These are phyloP conservation scores for Boletus subcaerulescens DNA, from an alignment of 768 basidiomycete species.

Conservation along the genomic window DNA sequence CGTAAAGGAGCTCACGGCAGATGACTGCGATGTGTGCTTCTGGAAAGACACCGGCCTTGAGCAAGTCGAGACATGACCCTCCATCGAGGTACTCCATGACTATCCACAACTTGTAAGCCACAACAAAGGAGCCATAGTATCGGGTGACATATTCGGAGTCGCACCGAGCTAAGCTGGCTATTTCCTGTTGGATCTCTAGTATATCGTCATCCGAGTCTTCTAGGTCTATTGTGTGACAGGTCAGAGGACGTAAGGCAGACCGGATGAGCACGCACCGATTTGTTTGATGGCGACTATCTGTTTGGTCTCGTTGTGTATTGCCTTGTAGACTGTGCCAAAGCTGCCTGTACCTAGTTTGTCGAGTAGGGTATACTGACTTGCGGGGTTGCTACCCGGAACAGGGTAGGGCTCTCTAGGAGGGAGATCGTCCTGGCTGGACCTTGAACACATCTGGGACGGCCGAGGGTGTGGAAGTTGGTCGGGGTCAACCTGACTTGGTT, in stretches of 20 bases:
- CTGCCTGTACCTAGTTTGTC: slow-evolving; percentile 98
- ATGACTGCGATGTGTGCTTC: slow-evolving; percentile 95
- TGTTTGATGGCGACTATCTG: slow-evolving; percentile 98
- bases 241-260: slow-evolving; percentile 1
- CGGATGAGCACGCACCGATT: slow-evolving; percentile 63
- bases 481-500: slow-evolving; percentile 38
- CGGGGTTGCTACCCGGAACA: slow-evolving; percentile 74
- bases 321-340: slow-evolving; percentile 97
- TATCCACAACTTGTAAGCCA: slow-evolving; percentile 98
- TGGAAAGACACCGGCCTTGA: slow-evolving; percentile 87
- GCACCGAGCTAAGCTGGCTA: slow-evolving; percentile 92
- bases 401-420: slow-evolving; percentile 57
- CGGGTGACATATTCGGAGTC: slow-evolving; percentile 96
- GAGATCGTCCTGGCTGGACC: slow-evolving; percentile 36
- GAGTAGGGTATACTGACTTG: slow-evolving; percentile 86
- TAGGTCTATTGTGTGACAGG: slow-evolving; percentile 55
- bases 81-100: slow-evolving; percentile 99
- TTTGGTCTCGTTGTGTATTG: slow-evolving; percentile 89
- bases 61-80: slow-evolving; percentile 95
- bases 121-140: slow-evolving; percentile 96
- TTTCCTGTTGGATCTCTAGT: slow-evolving; percentile 97
- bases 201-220: slow-evolving; percentile 99
- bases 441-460: slow-evolving; percentile 50
- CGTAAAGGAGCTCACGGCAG: slow-evolving; percentile 87
- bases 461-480: slow-evolving; percentile 19